phyloP scores from a whole-genome alignment of 2,329 filamentous ascomycete genomes.

The Catunica adiposa region DNA sequence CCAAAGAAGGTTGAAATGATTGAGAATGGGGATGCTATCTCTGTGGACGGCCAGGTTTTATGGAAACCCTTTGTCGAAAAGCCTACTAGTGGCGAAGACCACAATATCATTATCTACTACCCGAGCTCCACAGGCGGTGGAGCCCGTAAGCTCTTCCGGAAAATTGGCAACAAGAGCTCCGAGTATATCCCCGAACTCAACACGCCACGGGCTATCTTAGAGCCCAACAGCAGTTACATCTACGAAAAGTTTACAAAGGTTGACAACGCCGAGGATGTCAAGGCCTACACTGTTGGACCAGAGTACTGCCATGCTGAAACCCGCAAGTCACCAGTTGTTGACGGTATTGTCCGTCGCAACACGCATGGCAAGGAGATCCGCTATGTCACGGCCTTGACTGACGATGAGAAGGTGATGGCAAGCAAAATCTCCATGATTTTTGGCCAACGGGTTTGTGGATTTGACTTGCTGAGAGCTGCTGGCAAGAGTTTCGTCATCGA shows the following conservation, averaged over 20 bases:
- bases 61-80: slow-evolving; percentile 97
- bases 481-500: slow-evolving; percentile 95
- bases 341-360: slow-evolving; percentile 87
- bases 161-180: slow-evolving; percentile 97
- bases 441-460: slow-evolving; percentile 88
- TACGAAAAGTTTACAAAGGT: slow-evolving; percentile 96
- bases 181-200: slow-evolving; percentile 70
- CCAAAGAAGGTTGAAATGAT: slow-evolving; percentile 65
- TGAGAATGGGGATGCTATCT: slow-evolving; percentile 77
- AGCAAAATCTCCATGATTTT: slow-evolving; percentile 81
- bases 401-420: slow-evolving; percentile 72
- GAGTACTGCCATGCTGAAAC: slow-evolving; percentile 94
- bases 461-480: slow-evolving; percentile 75
- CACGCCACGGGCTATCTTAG: slow-evolving; percentile 64
- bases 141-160: slow-evolving; percentile 81
- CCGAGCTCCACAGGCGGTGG: slow-evolving; percentile 74
- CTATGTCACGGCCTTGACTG: slow-evolving; percentile 73
- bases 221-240: slow-evolving; percentile 70
- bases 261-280: slow-evolving; percentile 95
- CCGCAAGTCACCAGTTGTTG: slow-evolving; percentile 89
- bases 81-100: slow-evolving; percentile 92
- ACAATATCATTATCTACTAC: slow-evolving; percentile 98
- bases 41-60: slow-evolving; percentile 67
- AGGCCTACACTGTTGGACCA: slow-evolving; percentile 91
- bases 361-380: slow-evolving; percentile 94